phyloP scores from a whole-genome alignment of 306 rosid genomes.

The Medicago lupulina region DNA sequence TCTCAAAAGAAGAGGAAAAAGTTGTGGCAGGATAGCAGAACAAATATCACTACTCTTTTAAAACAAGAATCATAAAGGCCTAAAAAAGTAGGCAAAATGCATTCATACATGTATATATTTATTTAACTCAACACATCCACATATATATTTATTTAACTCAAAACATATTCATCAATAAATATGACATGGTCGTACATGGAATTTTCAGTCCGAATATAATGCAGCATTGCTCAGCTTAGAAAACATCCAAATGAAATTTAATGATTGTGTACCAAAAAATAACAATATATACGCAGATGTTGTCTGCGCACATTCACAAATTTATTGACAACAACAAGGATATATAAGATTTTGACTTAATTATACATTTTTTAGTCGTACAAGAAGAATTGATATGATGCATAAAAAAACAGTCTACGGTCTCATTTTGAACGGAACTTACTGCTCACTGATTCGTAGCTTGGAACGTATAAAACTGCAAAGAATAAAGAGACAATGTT shows the following conservation, averaged over 20 bases:
- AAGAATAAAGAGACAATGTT: constrained; percentile 29
- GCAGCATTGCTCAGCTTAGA: constrained; percentile 7
- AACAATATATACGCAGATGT: constrained; percentile 40
- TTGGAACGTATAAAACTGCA: constrained; percentile 79
- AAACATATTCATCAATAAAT: constrained; percentile 5
- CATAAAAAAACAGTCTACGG: constrained; percentile 28
- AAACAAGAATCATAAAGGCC: not conserved
- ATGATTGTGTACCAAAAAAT: constrained; percentile 50
- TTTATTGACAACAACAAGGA: constrained; percentile 51
- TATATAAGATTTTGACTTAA: constrained; percentile 35
- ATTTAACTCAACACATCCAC: not conserved
- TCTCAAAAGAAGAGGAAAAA: too few relatives aligned
- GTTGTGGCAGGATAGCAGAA: too few relatives aligned
- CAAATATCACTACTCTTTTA: too few relatives aligned
- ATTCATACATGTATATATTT: not conserved
- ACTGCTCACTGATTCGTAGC: constrained; percentile 79
- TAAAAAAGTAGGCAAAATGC: not conserved
- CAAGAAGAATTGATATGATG: constrained; percentile 20
- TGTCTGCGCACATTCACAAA: constrained; percentile 43
- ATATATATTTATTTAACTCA: not conserved
- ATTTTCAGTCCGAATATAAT: constrained; percentile 29
- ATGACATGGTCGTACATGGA: constrained; percentile 1
- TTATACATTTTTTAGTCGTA: constrained; percentile 43
- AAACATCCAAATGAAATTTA: constrained; percentile 30
- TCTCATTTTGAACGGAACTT: constrained; percentile 66